phyloP scores from a whole-genome alignment of 106 monocot genomes.

The Acorus gramineus region DNA sequence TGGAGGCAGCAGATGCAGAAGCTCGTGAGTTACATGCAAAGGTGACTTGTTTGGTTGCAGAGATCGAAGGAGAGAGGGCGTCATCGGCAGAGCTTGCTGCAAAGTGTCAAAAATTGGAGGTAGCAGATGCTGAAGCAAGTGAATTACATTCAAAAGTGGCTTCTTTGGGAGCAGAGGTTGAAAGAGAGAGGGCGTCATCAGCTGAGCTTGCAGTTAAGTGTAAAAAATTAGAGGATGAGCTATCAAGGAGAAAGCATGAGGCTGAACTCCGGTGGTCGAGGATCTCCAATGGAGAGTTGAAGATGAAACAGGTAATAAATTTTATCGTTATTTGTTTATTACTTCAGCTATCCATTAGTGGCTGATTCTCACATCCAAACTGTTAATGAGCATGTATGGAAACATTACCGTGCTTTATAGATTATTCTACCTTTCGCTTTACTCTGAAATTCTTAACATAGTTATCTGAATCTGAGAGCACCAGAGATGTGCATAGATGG shows the following conservation, averaged over 20 bases:
- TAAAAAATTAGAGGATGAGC: conserved; percentile 23
- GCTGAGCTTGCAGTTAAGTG: conserved; percentile 19
- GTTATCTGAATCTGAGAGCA: too few species aligned
- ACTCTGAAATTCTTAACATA: too few species aligned
- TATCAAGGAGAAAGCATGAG: conserved; percentile 15
- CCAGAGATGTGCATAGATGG: too few species aligned
- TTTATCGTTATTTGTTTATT: too few species aligned
- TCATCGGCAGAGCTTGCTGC: conserved; percentile 16
- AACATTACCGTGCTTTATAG: too few species aligned
- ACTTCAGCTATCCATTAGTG: too few species aligned
- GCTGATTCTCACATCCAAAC: too few species aligned
- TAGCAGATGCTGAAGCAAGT: conserved; percentile 11
- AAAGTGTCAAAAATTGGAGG: conserved; percentile 14
- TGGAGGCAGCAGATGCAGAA: conserved; percentile 20
- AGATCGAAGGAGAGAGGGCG: conserved; percentile 17
- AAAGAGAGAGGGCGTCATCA: conserved; percentile 16
- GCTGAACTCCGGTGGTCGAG: conserved; percentile 12
- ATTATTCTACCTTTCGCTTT: too few species aligned
- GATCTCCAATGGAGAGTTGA: conserved; percentile 22
- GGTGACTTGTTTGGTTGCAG: conserved; percentile 6
- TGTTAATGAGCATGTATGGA: too few species aligned
- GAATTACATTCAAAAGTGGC: conserved; percentile 21
- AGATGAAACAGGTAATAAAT: conserved; percentile 32
- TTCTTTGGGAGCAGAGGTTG: conserved; percentile 16
- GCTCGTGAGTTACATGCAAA: conserved; percentile 6